phyloP scores from a whole-genome alignment of 2,329 filamentous ascomycete genomes.

The Scytalidium lignicola region DNA sequence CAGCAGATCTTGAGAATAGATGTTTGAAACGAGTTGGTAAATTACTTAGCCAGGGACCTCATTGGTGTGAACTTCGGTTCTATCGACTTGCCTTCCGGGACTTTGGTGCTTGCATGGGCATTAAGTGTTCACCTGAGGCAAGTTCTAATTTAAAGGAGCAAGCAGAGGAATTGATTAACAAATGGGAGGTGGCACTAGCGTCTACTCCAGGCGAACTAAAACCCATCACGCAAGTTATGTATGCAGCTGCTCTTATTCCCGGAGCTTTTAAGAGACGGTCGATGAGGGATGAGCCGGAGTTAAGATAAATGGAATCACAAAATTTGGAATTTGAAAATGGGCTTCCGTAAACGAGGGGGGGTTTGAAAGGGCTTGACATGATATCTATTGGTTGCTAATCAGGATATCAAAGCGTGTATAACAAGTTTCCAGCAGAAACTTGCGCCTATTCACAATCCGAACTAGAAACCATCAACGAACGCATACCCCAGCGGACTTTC shows the following conservation, averaged over 20 bases:
- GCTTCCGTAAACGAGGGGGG: too few species aligned
- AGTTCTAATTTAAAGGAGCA: background rate
- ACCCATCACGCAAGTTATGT: constrained; percentile 6
- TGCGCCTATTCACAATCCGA: too few species aligned
- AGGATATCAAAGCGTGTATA: too few species aligned
- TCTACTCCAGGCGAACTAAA: background rate
- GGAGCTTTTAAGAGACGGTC: background rate
- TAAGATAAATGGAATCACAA: too few species aligned
- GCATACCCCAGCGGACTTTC: too few species aligned
- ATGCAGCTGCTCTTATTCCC: constrained; percentile 1
- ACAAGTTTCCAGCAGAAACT: too few species aligned
- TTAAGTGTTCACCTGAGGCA: constrained; percentile 1
- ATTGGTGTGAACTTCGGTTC: background rate
- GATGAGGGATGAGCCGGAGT: too few species aligned
- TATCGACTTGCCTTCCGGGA: constrained; percentile 5
- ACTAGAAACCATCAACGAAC: too few species aligned
- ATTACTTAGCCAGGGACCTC: background rate
- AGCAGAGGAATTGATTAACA: background rate
- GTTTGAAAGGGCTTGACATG: too few species aligned
- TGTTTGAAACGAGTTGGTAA: background rate
- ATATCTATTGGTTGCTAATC: too few species aligned
- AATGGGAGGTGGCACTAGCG: background rate
- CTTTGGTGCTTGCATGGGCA: constrained; percentile 3
- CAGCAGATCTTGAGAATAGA: constrained; percentile 27
- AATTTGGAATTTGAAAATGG: too few species aligned